phyloP scores from a whole-genome alignment of 768 basidiomycete species.

The Agrocybe chaxingu region DNA sequence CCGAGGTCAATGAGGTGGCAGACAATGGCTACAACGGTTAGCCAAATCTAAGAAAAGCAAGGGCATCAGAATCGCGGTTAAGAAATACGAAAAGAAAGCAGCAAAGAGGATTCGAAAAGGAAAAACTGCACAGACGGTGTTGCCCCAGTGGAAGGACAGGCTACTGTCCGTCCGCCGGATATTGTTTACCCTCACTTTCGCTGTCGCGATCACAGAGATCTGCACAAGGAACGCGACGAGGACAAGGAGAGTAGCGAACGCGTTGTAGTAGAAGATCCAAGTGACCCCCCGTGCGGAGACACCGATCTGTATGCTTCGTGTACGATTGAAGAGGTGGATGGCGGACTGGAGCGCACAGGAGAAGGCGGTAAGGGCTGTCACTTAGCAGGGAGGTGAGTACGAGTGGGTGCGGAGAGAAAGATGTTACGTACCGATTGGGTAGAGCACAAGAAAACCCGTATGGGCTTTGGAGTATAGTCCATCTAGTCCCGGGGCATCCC shows the following conservation, averaged over 20 bases:
- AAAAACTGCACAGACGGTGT: conserved; percentile 7
- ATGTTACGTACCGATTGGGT: conserved; percentile 12
- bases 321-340: conserved; percentile 4
- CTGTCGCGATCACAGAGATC: conserved; percentile 10
- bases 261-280: conserved; percentile 5
- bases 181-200: conserved; percentile 5
- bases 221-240: conserved; percentile 9
- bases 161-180: neutral
- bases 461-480: conserved; percentile 4
- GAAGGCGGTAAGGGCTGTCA: conserved; percentile 5
- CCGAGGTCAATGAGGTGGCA: conserved; percentile 10
- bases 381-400: neutral
- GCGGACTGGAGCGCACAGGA: conserved; percentile 3
- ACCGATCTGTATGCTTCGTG: conserved; percentile 4
- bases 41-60: conserved; percentile 9
- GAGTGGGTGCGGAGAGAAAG: neutral
- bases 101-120: too few relatives aligned
- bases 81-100: too few relatives aligned
- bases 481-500: neutral
- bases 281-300: neutral
- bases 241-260: conserved; percentile 6
- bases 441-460: conserved; percentile 13
- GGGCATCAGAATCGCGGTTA: neutral
- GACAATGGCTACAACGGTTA: conserved; percentile 8
- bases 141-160: conserved; percentile 13